These are phyloP conservation scores for Platanthera zijinensis DNA, from an alignment of 106 monocot species.

Conservation along the genomic window DNA sequence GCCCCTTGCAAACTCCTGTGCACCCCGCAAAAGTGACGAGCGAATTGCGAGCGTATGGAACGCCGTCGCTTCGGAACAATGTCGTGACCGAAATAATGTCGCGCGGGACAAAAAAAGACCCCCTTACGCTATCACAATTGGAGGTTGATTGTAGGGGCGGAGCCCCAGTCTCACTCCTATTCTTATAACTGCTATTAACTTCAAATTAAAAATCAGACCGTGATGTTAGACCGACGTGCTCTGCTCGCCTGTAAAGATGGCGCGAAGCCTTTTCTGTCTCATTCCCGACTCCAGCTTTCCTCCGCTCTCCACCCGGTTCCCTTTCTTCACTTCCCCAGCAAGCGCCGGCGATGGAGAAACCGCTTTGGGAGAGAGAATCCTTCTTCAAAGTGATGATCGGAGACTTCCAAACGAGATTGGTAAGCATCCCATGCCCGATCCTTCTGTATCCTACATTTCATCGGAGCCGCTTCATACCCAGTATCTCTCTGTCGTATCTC, in stretches of 20 bases:
- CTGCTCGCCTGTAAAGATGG: background rate
- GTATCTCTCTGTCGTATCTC: background rate
- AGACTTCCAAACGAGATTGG: constrained; percentile 5
- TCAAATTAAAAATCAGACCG: too few species aligned
- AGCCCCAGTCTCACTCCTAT: too few species aligned
- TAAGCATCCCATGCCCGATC: background rate
- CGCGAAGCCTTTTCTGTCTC: background rate
- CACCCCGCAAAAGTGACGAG: too few species aligned
- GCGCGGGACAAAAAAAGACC: too few species aligned
- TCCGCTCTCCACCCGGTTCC: background rate
- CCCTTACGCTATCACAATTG: too few species aligned
- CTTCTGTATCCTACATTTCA: background rate
- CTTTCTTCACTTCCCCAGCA: background rate
- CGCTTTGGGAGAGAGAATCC: constrained; percentile 7
- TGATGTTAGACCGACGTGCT: too few species aligned
- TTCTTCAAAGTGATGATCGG: constrained; percentile 23
- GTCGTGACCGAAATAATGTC: too few species aligned
- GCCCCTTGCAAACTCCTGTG: too few species aligned
- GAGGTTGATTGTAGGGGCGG: too few species aligned
- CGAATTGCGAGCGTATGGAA: too few species aligned
- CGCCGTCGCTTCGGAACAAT: too few species aligned
- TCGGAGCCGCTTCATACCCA: background rate
- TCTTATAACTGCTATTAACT: too few species aligned
- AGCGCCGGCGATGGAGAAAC: constrained; percentile 3
- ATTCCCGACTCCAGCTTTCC: background rate